Base-by-base conservation (phyloP, 2,329 filamentous ascomycete genomes). In the Diaporthe citrichinensis region DNA sequence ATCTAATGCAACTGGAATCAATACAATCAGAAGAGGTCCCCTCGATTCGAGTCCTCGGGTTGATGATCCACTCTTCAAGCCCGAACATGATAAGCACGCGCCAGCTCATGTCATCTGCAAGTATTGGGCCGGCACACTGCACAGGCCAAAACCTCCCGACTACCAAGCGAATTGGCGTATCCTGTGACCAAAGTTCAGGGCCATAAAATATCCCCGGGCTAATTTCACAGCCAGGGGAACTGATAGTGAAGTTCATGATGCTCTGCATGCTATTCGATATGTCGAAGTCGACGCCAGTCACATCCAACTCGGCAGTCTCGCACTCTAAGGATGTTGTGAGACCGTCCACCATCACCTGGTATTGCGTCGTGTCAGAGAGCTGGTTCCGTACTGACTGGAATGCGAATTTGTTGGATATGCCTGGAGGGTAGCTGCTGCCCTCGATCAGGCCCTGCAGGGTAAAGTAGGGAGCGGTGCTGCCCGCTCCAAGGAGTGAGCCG, bases 311-410 rank as follows among this genome's bases (percentile, higher is more conserved):
- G 1, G 82, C 84, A 14, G 76, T 58, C 20, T 82, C 79, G 44
- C 85, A 86, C 0, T 81, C 80, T 6, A 86, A 77, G 0, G 77
- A 77, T 7, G 80, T 79, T 6, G 80, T 77, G 23, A 86, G 83
- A 7, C 84, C 84, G 39, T 85, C 81, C 1, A 86, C 83, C 0
- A 78, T 80, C 7, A 83, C 81, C 23, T 78, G 78, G 12, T 85
- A 71, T 20, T 80, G 78, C 23, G 78, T 82, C 25, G 77, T 76
- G 1, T 72, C 68, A 0, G 79, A 72, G 20, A 80, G 65, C 25
- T 81, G 75, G 15, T 80, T 76, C 8, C 76, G 62, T 49, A 86
- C 85, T 2, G 80, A 79, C 46, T 84, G 82, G 46, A 83, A 85
- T 7, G 84, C 84, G 67, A 81, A 82, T n/a, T 79, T 77, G 20